These are phyloP conservation scores for Maudiozyma barnettii DNA, from an alignment of 805 yeast species.

Conservation along the genomic window DNA sequence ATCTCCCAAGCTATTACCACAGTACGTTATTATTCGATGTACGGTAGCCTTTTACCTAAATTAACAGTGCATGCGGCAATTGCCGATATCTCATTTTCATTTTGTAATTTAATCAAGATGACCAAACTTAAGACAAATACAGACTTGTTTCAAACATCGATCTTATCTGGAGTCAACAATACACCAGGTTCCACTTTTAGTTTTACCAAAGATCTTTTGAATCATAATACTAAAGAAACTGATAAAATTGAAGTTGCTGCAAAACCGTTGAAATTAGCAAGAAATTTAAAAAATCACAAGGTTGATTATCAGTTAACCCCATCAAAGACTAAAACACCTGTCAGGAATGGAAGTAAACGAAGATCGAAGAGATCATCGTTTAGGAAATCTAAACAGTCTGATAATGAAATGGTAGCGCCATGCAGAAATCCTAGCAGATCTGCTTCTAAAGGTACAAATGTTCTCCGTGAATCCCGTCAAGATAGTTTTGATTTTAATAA, in stretches of 20 bases:
- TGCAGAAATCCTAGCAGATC: background rate
- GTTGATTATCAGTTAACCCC: background rate
- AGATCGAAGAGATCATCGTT: background rate
- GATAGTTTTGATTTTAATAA: background rate
- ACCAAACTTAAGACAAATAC: constrained; percentile 6
- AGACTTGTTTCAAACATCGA: too few species aligned
- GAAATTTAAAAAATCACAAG: constrained; percentile 26
- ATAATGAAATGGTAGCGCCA: background rate
- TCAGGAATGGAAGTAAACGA: background rate
- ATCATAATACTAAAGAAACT: background rate
- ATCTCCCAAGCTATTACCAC: constrained; percentile 69
- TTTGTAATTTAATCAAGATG: constrained; percentile 45
- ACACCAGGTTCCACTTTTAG: background rate
- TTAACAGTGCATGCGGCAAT: constrained; percentile 66
- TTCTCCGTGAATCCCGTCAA: background rate
- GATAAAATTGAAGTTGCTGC: constrained; percentile 36
- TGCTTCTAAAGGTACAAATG: background rate
- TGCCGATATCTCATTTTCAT: constrained; percentile 58
- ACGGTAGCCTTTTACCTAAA: constrained; percentile 51
- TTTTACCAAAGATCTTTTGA: background rate
- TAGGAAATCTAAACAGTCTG: background rate
- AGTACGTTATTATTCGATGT: constrained; percentile 61
- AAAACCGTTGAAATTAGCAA: constrained; percentile 61
- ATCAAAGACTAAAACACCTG: background rate
- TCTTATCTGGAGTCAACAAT: background rate